Evolutionary conservation across 2,329 filamentous ascomycete species (phyloP), one percentile per base, ranked within the genome.

Genomic region (Aspergillus candidus): DNA sequence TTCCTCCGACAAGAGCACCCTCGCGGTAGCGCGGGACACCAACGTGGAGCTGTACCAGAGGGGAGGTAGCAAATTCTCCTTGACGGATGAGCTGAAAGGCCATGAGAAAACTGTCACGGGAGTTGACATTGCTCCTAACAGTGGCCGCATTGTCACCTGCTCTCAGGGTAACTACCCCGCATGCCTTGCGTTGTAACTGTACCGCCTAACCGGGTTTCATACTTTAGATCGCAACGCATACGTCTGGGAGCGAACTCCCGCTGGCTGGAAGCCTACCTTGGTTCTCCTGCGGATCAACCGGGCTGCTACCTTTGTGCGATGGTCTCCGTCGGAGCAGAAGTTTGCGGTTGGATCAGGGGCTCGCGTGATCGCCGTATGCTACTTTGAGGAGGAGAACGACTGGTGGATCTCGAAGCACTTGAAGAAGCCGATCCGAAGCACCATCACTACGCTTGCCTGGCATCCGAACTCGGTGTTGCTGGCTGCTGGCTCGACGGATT

Each of bases 341-440:
- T 98, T 98, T 67, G 93, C 93, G 42, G 93, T 97, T 18, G 93
- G 93, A 48, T 96, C 90, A 22, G 93, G 93, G 50, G 93, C 95
- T 57, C 84, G 93, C 52, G 86, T 95, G 53, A 95, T 98, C 60
- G 89, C 93, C 33, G 80, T 97, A 57, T 98, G 93, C 77, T 97
- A 97, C 74, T 98, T 98, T 59, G 93, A 98, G 65, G 88, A 95
- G 67, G 93, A 98, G 70, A 96, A 98, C 70, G 90, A 98, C 74
- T 98, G 93, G 93, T 98, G 93, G 93, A 91, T 98, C 34, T 96
- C 90, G 32, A 98, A 98, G 77, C 93, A 98, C 71, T 73, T 98
- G 63, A 97, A 97, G 81, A 98, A 97, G 79, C 93, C 93, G 14
- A 94, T 98, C 60, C 86, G 91, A 55, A 95, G 89, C 66, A 98